Base-by-base conservation (phyloP, 345 rosid genomes). In the Clausena lansium region DNA sequence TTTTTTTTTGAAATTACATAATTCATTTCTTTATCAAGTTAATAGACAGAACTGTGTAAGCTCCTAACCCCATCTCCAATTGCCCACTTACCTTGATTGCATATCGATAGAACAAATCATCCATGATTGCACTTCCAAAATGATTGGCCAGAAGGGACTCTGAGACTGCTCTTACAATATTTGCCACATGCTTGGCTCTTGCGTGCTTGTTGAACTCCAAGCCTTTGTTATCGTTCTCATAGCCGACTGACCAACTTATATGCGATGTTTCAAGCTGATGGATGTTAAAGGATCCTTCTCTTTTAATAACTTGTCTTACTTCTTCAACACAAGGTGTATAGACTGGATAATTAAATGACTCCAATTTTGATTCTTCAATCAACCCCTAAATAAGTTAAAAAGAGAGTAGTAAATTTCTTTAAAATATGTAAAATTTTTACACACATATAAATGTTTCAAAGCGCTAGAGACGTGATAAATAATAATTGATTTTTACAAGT, bases 71-170 rank as follows among this genome's bases (percentile, higher is more conserved):
- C 41, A 27, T 54, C 5, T 28, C 35, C 11, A 72, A 10, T 14
- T 7, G 4, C 1, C 54, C 63, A 0, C 19, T 67, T 0, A 39
- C 0, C 25, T 25, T 3, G 15, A 3, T 9, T 15, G 73, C 22
- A n/a, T 9, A 20, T 30, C 68, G 58, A 3, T 0, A 25, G 52
- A 73, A 79, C 2, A 79, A 14, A 9, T 39, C 38, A 13, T 73
- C 81, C 7, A 79, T 57, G 50, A 73, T 4, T 1, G 67, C 61
- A 14, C 59, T 38, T 17, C 82, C 82, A 17, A 79, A 79, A 73
- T 73, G 78, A 24, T 19, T 79, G 10, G 28, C n/a, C 17, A 79
- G 9, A 9, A 79, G 5, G 3, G 78, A 47, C 2, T 74, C 62
- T 2, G 2, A 4, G 13, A 45, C 22, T 8, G 78, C 67, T 79